phyloP scores from a whole-genome alignment of 179 eudicot genomes.

The Spinacia oleracea region DNA sequence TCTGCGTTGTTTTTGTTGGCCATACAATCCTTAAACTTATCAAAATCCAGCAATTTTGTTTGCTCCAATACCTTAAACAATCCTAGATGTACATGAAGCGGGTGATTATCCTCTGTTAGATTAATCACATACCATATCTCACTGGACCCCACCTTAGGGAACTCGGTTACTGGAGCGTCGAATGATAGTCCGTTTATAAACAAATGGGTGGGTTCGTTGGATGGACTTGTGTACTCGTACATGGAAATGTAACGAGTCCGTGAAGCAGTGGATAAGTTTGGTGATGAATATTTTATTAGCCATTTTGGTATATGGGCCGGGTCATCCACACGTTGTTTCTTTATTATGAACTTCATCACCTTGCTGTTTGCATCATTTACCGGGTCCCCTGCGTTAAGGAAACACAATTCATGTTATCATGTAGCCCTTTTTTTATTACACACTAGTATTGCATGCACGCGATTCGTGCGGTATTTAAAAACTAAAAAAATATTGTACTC shows the following conservation, averaged over 20 bases:
- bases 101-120: constrained; percentile 89
- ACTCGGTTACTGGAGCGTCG: constrained; percentile 69
- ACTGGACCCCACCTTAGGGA: constrained; percentile 59
- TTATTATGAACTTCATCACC: constrained; percentile 77
- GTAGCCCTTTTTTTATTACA: too few species aligned
- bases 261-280: constrained; percentile 39
- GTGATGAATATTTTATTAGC: constrained; percentile 53
- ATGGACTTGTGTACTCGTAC: constrained; percentile 70
- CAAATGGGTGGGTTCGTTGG: constrained; percentile 70
- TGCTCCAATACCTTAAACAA: constrained; percentile 59
- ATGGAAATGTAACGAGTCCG: constrained; percentile 63
- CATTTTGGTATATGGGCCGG: constrained; percentile 34
- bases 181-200: constrained; percentile 62
- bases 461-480: too few species aligned
- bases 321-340: constrained; percentile 32
- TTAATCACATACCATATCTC: constrained; percentile 86
- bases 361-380: constrained; percentile 62
- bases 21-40: constrained; percentile 67
- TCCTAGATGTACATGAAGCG: constrained; percentile 69
- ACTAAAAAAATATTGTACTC: too few species aligned
- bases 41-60: constrained; percentile 40
- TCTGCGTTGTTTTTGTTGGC: constrained; percentile 48
- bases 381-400: constrained; percentile 42
- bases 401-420: background rate
- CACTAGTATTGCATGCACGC: too few species aligned